Base-by-base conservation (phyloP, 2,329 filamentous ascomycete genomes). In the Xylaria digitata region DNA sequence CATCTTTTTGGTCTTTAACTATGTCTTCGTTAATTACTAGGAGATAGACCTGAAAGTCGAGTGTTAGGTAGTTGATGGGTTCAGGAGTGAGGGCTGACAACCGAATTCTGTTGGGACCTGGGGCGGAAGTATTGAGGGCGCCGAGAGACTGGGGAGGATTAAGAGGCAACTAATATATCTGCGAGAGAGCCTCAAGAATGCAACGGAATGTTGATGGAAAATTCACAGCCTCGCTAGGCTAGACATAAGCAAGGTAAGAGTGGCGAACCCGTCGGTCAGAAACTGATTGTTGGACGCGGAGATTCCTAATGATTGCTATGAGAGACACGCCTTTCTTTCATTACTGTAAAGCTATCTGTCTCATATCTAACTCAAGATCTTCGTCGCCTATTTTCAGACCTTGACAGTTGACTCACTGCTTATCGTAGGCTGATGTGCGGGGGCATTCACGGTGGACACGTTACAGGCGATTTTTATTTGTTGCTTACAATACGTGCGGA, bases 1-100 rank as follows among this genome's bases (percentile, higher is more conserved):
- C 73, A 74, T 74, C 7, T 7, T 13, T 23, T 11, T 42, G 32
- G 43, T 45, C 19, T 37, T 37, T 4, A 40, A 30, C 26, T 9
- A 43, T 21, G 21, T 42, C 37, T 23, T 30, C 40, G 21, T 34
- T 30, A 34, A 26, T 40, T 17, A 7, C n/a, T 26, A 13, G 13
- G n/a, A 40, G 43, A n/a, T 4, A 34, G 15, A 13, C 23, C 8
- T 26, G 15, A n/a, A 37, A 43, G 21, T 43, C 6, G 23, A 11
- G 6, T 26, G 37, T 15, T 42, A 30, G 15, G 23, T 55, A 21
- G 23, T 55, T 13, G 43, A 30, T 43, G 21, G 17, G 7, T 9
- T n/a, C 42, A 21, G 4, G 6, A 43, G 52, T 6, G 42, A 30
- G 37, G 4, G 21, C 37, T 23, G 11, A 55, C 13, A 21, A 9